A percentile compares a stretch with the other conserved stretches of the same genome.
phyloP scores from a whole-genome alignment of 164 flowering plant genomes.

The Hamamelis virginiana region DNA sequence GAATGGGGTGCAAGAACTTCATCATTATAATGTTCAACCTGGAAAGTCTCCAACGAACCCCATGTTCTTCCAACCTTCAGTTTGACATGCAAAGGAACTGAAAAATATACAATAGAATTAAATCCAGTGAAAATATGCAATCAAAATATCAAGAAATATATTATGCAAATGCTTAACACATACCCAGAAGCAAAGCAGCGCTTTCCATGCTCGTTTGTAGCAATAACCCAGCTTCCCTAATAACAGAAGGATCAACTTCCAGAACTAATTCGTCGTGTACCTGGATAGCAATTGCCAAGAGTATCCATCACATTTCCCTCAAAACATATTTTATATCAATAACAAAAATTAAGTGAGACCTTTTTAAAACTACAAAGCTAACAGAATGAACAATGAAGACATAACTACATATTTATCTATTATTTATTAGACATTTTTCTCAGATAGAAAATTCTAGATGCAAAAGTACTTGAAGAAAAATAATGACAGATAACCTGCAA shows the following conservation, averaged over 20 bases:
- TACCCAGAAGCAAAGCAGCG: constrained; percentile 83
- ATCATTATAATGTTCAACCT: constrained; percentile 20
- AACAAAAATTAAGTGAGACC: background rate
- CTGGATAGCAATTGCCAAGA: constrained; percentile 31
- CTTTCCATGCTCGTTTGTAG: constrained; percentile 83
- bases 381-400: background rate
- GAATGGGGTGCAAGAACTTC: constrained; percentile 1
- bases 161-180: constrained; percentile 2
- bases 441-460: background rate
- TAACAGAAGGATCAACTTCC: constrained; percentile 75
- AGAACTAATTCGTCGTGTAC: constrained; percentile 91
- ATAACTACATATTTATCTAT: background rate
- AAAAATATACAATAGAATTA: constrained; percentile 14
- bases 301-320: constrained; percentile 4
- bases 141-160: background rate
- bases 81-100: constrained; percentile 89
- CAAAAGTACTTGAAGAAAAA: background rate
- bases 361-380: background rate
- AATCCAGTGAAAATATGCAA: background rate
- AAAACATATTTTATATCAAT: too few relatives aligned
- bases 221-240: constrained; percentile 69
- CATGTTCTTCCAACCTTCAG: constrained; percentile 88
- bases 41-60: constrained; percentile 84
- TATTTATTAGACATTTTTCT: background rate
- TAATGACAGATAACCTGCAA: constrained; percentile 62